Evolutionary conservation across 176 grass and related monocot species (phyloP), one percentile per base, ranked within the genome.

Genomic region (Carex myosuroides): DNA sequence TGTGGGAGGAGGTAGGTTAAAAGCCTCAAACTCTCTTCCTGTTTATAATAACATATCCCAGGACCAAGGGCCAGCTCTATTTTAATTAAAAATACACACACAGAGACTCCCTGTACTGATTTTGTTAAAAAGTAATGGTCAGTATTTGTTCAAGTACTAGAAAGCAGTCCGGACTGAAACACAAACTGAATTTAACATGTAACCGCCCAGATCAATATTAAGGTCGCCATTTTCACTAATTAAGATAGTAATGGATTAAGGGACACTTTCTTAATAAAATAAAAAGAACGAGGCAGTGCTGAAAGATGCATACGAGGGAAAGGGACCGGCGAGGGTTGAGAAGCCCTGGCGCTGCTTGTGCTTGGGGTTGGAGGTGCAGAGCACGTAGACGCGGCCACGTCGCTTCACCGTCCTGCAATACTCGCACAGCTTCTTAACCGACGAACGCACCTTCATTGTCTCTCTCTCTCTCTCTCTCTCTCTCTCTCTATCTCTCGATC

Each of bases 341-440:
- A 89, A 88, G 8, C 95, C 95, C 87, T 98, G 95, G 64, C 95
- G 90, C 84, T 95, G 95, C 86, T 98, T 98, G 84, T 98, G 95
- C 89, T 95, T 98, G n/a, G 83, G 83, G 86, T 95, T 93, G 88
- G 92, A 84, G 18, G 81, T 95, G 82, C 96, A 98, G 16, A 90
- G 86, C 63, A 98, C 86, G 83, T 91, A 95, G 55, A 98, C 91
- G 70, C 87, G 94, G n/a, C 96, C 96, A 7, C 92, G 86, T 9
- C 96, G 96, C 87, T 92, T 98, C 85, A 98, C 89, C 83, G 88
- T 89, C 88, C 83, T 91, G 88, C 96, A 98, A 80, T 90, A 95
- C 9, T 87, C 64, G 87, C 96, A 98, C 41, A 98, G 83, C 85
- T 94, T 89, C 91, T 93, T 98, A 86, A 98, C 95, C 29, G 95